Evolutionary conservation across 106 monocot genomes (phyloP).

Genomic region (Agapanthus africanus): DNA sequence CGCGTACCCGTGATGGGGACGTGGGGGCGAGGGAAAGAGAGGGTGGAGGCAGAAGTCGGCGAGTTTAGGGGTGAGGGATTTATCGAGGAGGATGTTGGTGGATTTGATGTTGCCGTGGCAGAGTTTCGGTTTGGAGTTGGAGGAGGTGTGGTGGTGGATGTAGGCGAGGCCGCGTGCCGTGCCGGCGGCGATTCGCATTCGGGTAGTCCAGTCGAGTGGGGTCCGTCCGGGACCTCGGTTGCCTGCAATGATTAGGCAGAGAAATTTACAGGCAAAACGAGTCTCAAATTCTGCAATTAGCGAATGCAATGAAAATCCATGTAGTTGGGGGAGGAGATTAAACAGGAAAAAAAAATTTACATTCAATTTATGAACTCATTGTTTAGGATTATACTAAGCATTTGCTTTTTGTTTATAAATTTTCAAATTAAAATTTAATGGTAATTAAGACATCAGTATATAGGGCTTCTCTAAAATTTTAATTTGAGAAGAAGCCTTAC

Average conservation of each 20-base stretch:
- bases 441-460: no score
- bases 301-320: no score
- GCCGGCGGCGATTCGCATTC: conserved; percentile 51
- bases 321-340: no score
- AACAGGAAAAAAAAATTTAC: neutral
- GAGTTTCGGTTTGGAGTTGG: conserved; percentile 35
- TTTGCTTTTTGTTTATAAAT: no score
- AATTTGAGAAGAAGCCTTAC: no score
- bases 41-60: conserved; percentile 50
- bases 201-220: conserved; percentile 64
- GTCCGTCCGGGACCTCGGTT: conserved; percentile 85
- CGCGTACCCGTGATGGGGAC: conserved; percentile 26
- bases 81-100: conserved; percentile 75
- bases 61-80: conserved; percentile 42
- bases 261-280: no score
- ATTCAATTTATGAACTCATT: no score
- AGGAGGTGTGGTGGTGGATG: conserved; percentile 70
- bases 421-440: no score
- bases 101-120: conserved; percentile 81
- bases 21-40: conserved; percentile 20
- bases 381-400: no score
- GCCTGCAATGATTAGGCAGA: no score
- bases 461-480: no score
- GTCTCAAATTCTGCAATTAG: no score
- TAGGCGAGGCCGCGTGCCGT: conserved; percentile 65